Percentiles rank a stretch among this genome's conserved stretches.
These are phyloP conservation scores for Colletotrichum karsti DNA, from an alignment of 2,329 filamentous ascomycete genomes.

Conservation along the genomic window DNA sequence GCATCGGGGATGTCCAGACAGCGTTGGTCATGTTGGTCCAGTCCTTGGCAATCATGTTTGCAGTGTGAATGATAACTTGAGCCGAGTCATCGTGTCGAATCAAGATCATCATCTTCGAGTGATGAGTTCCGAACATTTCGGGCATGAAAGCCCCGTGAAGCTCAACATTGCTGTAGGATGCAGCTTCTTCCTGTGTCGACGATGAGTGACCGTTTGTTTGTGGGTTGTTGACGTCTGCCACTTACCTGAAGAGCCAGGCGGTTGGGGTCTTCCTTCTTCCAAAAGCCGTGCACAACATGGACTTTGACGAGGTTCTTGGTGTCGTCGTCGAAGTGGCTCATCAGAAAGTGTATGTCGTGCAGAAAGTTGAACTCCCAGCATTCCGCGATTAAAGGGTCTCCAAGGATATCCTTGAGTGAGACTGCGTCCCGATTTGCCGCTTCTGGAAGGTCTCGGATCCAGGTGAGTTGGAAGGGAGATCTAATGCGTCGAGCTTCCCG, in stretches of 20 bases:
- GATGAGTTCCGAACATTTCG: constrained; percentile 87
- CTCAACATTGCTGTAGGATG: constrained; percentile 71
- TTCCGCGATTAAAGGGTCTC: constrained; percentile 77
- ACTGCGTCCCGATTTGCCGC: constrained; percentile 72
- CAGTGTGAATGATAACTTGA: constrained; percentile 86
- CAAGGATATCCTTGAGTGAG: constrained; percentile 72
- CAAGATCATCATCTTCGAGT: constrained; percentile 87
- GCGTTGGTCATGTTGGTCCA: constrained; percentile 91
- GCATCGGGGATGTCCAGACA: constrained; percentile 78
- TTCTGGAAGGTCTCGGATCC: constrained; percentile 69
- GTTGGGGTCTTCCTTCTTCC: constrained; percentile 72
- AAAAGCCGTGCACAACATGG: constrained; percentile 69
- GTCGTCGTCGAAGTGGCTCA: constrained; percentile 62
- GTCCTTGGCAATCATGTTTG: constrained; percentile 89
- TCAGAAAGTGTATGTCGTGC: constrained; percentile 66
- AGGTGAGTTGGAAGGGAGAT: constrained; percentile 78
- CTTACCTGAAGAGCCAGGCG: constrained; percentile 65
- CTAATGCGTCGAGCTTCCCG: constrained; percentile 39
- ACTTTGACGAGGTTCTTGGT: constrained; percentile 57
- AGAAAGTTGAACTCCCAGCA: constrained; percentile 78
- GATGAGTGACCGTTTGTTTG: constrained; percentile 16
- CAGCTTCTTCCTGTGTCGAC: constrained; percentile 63
- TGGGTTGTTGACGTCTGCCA: constrained; percentile 28
- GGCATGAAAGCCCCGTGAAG: constrained; percentile 82
- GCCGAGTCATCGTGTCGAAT: constrained; percentile 79